Evolutionary conservation across 2,329 filamentous ascomycete species (phyloP).

Genomic region (Fusarium pseudoanthophilum): DNA sequence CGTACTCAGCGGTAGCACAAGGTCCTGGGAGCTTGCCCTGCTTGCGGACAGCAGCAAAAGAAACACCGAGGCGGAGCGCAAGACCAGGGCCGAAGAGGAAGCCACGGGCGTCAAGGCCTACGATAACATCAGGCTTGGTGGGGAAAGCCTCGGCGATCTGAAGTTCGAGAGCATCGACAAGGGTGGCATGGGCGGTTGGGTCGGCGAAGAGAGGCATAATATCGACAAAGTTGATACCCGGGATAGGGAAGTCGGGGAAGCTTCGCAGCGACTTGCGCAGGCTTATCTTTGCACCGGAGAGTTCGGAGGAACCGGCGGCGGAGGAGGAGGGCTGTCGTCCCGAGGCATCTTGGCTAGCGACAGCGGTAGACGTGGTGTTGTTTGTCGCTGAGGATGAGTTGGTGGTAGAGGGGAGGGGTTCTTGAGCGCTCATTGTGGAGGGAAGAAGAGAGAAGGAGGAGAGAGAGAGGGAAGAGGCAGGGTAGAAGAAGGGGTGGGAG

Average conservation of each 20-base stretch:
- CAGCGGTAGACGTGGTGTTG: constrained; percentile 46
- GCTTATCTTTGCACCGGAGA: constrained; percentile 76
- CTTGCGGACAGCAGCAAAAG: constrained; percentile 95
- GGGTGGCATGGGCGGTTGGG: constrained; percentile 75
- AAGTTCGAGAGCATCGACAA: constrained; percentile 87
- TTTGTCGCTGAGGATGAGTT: constrained; percentile 43
- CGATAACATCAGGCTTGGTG: constrained; percentile 83
- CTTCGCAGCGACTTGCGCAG: constrained; percentile 80
- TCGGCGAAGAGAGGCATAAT: constrained; percentile 96
- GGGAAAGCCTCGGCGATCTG: constrained; percentile 75
- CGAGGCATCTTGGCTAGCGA: constrained; percentile 65
- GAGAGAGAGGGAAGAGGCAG: constrained; percentile 44
- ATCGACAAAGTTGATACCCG: constrained; percentile 96
- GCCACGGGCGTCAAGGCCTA: constrained; percentile 92
- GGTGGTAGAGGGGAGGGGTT: constrained; percentile 41
- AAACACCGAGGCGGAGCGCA: constrained; percentile 82
- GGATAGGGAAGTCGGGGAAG: constrained; percentile 90
- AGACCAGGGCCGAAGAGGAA: constrained; percentile 95
- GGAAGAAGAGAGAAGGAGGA: constrained; percentile 41
- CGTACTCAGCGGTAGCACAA: constrained; percentile 83
- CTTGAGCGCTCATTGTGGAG: constrained; percentile 50
- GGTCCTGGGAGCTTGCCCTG: constrained; percentile 94
- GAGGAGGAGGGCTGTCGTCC: constrained; percentile 71
- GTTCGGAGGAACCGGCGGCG: constrained; percentile 71
- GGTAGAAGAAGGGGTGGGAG: constrained; percentile 41